These are phyloP conservation scores for Camellia sinensis DNA, from an alignment of 148 eudicot species.

Conservation along the genomic window DNA sequence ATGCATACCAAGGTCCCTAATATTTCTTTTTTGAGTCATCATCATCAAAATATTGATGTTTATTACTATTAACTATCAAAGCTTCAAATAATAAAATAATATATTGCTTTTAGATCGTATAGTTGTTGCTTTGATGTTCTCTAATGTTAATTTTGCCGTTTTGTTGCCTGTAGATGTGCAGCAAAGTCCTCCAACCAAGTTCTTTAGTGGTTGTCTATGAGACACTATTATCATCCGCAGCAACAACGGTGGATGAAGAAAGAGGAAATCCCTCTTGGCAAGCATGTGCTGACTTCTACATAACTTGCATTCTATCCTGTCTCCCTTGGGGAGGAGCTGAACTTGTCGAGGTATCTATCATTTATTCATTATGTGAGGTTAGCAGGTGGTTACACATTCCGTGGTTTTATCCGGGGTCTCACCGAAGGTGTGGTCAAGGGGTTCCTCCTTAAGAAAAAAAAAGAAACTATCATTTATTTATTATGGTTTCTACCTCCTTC, in stretches of 20 bases:
- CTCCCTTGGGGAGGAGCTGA: constrained; percentile 99
- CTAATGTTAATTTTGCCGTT: constrained; percentile 8
- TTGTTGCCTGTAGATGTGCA: constrained; percentile 69
- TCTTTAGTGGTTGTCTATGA: constrained; percentile 77
- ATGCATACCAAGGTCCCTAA: not conserved
- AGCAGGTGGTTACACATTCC: no score
- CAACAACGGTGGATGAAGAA: constrained; percentile 94
- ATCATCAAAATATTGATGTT: not conserved
- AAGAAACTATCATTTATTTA: not conserved
- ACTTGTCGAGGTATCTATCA: constrained; percentile 65
- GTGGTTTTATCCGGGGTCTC: no score
- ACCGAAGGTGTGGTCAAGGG: no score
- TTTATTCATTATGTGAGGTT: not conserved
- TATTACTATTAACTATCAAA: not conserved
- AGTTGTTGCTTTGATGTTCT: constrained; percentile 8
- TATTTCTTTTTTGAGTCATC: not conserved
- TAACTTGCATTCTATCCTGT: constrained; percentile 77
- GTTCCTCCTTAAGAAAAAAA: no score
- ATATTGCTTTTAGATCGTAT: not conserved
- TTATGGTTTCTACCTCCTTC: not conserved
- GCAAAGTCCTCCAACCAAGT: constrained; percentile 88
- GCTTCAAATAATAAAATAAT: not conserved
- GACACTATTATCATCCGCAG: constrained; percentile 89
- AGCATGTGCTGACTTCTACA: constrained; percentile 96
- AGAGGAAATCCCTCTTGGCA: constrained; percentile 99